Conservation (phyloP, 768 basidiomycete genomes). For the Basidioascus undulatus region DNA sequence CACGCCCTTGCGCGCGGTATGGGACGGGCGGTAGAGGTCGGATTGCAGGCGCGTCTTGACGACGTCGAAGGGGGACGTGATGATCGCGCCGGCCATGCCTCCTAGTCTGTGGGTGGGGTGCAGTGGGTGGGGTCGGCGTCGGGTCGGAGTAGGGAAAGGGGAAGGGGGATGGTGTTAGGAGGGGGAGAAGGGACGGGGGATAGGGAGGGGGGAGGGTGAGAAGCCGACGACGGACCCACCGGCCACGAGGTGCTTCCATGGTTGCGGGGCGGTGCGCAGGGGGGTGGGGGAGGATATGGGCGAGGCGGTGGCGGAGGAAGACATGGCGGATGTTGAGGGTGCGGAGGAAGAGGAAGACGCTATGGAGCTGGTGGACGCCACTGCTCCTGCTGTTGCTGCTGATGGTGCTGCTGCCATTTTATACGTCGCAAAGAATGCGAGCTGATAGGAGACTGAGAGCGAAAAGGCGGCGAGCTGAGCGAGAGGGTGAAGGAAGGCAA, state of each 20-base stretch:
- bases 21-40: slow-evolving; percentile 47
- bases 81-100: slow-evolving; percentile 90
- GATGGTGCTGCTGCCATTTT: no score
- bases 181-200: not conserved
- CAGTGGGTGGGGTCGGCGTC: not conserved
- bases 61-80: slow-evolving; percentile 93
- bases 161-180: not conserved
- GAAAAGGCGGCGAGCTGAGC: no score
- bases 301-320: slow-evolving; percentile 1
- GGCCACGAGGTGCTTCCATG: slow-evolving; percentile 62
- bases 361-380: no score
- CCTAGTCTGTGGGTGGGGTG: slow-evolving; percentile 36
- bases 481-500: no score
- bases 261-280: slow-evolving; percentile 34
- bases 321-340: not conserved
- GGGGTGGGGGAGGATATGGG: slow-evolving; percentile 8
- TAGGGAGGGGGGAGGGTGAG: not conserved
- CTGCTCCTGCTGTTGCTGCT: no score
- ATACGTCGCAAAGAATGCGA: no score
- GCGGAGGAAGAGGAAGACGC: slow-evolving; percentile 1
- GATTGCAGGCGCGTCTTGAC: slow-evolving; percentile 95
- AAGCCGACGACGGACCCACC: slow-evolving; percentile 50
- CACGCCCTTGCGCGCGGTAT: slow-evolving; percentile 7
- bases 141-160: not conserved
- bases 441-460: no score